These are phyloP conservation scores for Hypoxylon trugodes DNA, from an alignment of 495 filamentous ascomycete species.

Conservation along the genomic window DNA sequence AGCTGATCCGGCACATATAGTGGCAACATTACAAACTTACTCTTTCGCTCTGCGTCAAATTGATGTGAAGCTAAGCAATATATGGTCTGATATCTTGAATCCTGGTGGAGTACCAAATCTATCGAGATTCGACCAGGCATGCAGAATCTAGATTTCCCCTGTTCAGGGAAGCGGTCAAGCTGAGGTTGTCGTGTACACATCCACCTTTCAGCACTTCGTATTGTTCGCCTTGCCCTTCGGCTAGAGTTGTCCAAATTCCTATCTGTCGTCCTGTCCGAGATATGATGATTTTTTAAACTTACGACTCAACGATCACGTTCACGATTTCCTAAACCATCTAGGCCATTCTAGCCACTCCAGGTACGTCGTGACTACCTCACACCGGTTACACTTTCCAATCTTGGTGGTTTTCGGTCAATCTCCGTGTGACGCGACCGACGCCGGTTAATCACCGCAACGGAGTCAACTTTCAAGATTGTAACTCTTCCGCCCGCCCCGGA, in stretches of 20 bases:
- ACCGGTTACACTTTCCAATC: conserved; percentile 25
- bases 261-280: background rate
- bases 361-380: conserved; percentile 9
- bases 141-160: background rate
- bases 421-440: background rate
- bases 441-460: conserved; percentile 5
- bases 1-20: background rate
- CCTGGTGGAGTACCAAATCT: too few species aligned
- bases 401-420: background rate
- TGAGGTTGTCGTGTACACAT: conserved; percentile 5
- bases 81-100: too few species aligned
- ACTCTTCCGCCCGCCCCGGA: background rate
- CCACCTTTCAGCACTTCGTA: background rate
- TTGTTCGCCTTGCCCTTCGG: conserved; percentile 5
- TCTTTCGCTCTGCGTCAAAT: too few species aligned
- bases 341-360: conserved; percentile 1
- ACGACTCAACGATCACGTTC: background rate
- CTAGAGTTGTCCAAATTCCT: conserved; percentile 12
- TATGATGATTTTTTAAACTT: background rate
- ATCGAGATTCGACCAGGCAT: background rate
- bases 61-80: background rate
- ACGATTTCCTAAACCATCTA: background rate
- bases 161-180: conserved; percentile 30
- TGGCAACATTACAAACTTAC: background rate
- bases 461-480: background rate